Conservation (phyloP, 2,329 filamentous ascomycete species). For the Diatrype stigma region DNA sequence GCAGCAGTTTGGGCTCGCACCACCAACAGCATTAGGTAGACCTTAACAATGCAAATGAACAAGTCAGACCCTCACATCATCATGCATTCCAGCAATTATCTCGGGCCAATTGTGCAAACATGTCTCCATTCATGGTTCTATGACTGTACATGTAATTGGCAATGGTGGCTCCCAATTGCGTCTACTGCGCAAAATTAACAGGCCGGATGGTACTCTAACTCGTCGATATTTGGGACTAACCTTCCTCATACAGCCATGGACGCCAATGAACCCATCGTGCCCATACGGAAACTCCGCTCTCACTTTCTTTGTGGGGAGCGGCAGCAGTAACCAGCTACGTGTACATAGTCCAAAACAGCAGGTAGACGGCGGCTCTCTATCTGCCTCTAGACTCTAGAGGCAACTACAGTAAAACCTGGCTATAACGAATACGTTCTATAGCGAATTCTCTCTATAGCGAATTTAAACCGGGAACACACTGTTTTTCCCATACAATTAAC, state of each 20-base stretch:
- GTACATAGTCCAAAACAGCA: background rate
- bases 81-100: background rate
- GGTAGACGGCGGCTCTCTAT: background rate
- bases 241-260: background rate
- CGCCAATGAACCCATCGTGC: background rate
- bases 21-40: background rate
- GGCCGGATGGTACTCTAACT: background rate
- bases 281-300: too few relatives aligned
- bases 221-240: background rate
- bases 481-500: too few relatives aligned
- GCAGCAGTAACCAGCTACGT: background rate
- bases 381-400: too few relatives aligned
- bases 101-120: background rate
- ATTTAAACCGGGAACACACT: too few relatives aligned
- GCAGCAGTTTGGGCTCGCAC: background rate
- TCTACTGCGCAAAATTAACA: background rate
- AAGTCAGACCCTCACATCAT: background rate
- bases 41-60: background rate
- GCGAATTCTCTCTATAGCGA: too few relatives aligned
- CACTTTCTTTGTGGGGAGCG: background rate
- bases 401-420: too few relatives aligned
- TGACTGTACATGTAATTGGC: background rate
- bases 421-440: too few relatives aligned
- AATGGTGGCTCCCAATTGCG: background rate
- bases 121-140: too few relatives aligned